Evolutionary conservation across 257 asterid species (phyloP), one percentile per base, ranked within the genome.

Genomic region (Parsonsia alboflavescens): DNA sequence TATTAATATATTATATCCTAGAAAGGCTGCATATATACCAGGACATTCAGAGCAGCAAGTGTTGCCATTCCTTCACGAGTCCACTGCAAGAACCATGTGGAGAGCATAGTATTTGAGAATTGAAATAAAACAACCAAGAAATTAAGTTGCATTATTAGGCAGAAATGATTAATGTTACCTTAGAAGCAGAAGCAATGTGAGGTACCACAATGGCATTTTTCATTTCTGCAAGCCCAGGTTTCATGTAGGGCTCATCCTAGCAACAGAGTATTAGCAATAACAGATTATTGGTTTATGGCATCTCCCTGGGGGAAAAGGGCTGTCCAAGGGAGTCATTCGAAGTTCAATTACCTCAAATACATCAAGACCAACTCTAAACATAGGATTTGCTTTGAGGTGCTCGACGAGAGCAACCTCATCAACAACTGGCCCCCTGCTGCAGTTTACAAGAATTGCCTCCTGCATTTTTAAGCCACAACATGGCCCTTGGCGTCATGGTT

Each of bases 51-150:
- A 12, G 98, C 98, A 70, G 98, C 97, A 61, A 93, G 84, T 28
- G 97, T 91, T 22, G 98, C 98, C 98, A 93, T 93, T 83, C 98
- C 98, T 85, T 93, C 97, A 39, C 98, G 98, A 79, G 97, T 93
- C 98, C 98, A 93, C 98, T 93, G 88, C 88, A 84, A 12, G 12
- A 66, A 21, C 39, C 74, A 36, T 26, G 79, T 58, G 2, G 52
- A 33, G 53, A 53, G 30, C 30, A 52, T 46, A 72, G 72, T 22
- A 33, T 46, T 46, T 28, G 9, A 26, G 26, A 24, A 58, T 12
- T 24, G 54, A 3, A 6, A 56, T 2, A 24, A 44, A 22, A n/a
- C n/a, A 21, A 68, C 24, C 16, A 24, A 52, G 30, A 61, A 22
- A 41, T 3, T 6, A 33, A 33, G 39, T 33, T 33, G 39, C 39